Evolutionary conservation across 306 rosid genomes (phyloP).

Genomic region (Ceratonia siliqua): DNA sequence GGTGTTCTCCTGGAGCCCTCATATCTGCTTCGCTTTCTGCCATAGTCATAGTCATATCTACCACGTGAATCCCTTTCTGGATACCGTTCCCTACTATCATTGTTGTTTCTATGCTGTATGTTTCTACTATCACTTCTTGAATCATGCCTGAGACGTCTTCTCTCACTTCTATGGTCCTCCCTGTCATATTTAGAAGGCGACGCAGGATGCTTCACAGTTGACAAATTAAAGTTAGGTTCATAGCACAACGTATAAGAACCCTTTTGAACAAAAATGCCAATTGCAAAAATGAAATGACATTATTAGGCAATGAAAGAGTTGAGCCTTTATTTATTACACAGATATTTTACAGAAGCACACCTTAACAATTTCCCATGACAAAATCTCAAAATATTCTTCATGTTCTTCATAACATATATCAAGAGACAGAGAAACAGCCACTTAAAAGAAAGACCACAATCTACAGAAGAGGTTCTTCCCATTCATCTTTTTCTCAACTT

Average conservation of each 20-base stretch:
- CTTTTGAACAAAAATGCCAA: slow-evolving; percentile 9
- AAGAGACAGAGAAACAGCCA: not conserved
- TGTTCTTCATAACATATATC: slow-evolving; percentile 2
- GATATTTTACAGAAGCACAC: not conserved
- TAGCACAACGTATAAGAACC: not conserved
- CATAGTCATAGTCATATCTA: slow-evolving; percentile 59
- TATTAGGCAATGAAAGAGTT: slow-evolving; percentile 19
- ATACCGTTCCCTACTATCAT: slow-evolving; percentile 54
- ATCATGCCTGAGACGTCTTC: slow-evolving; percentile 56
- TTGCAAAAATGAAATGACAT: not conserved
- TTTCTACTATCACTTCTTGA: slow-evolving; percentile 55
- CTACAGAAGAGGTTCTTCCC: not conserved
- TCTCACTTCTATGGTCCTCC: slow-evolving; percentile 54
- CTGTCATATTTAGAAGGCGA: slow-evolving; percentile 54
- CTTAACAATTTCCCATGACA: not conserved
- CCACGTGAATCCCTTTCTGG: slow-evolving; percentile 61
- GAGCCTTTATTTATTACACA: not conserved
- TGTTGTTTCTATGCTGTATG: slow-evolving; percentile 37
- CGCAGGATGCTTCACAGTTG: slow-evolving; percentile 53
- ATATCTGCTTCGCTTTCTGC: slow-evolving; percentile 66
- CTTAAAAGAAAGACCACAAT: not conserved
- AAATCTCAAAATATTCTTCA: not conserved
- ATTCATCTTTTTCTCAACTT: slow-evolving; percentile 11
- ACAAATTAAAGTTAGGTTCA: slow-evolving; percentile 32
- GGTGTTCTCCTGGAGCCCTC: slow-evolving; percentile 81